phyloP scores from a whole-genome alignment of 352 stramenopile genomes.

The Globisporangium nagaii region DNA sequence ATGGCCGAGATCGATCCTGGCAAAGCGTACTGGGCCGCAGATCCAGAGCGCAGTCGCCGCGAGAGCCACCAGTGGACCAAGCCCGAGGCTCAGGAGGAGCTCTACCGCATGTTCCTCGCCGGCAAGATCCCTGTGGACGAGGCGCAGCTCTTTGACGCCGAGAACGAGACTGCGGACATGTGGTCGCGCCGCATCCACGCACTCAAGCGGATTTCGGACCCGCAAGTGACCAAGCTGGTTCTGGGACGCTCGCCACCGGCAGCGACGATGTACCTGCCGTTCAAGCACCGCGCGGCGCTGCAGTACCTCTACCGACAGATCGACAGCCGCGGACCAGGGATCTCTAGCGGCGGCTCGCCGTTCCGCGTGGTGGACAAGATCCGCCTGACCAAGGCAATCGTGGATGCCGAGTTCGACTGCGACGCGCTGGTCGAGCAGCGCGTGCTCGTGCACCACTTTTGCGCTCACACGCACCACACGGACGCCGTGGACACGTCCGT shows the following conservation, averaged over 20 bases:
- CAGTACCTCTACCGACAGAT: constrained; percentile 72
- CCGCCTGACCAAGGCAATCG: constrained; percentile 58
- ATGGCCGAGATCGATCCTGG: constrained; percentile 46
- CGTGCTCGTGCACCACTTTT: constrained; percentile 52
- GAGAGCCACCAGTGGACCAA: constrained; percentile 31
- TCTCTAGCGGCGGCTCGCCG: constrained; percentile 25
- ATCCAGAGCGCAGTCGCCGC: constrained; percentile 12
- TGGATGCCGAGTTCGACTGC: constrained; percentile 71
- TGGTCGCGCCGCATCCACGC: constrained; percentile 64
- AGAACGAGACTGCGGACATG: constrained; percentile 45
- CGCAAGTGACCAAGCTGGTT: constrained; percentile 18
- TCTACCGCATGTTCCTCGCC: constrained; percentile 65
- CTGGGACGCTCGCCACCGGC: neutral
- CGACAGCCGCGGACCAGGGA: constrained; percentile 22
- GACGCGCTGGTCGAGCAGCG: constrained; percentile 46
- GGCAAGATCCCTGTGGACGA: constrained; percentile 56
- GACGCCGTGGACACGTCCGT: constrained; percentile 70
- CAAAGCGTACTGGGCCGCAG: constrained; percentile 24
- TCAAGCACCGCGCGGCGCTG: constrained; percentile 36
- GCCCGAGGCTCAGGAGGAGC: constrained; percentile 49
- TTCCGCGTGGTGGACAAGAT: constrained; percentile 79
- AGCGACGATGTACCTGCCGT: constrained; percentile 34
- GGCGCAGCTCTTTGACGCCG: constrained; percentile 46
- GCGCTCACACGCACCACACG: constrained; percentile 43
- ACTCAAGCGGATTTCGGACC: constrained; percentile 30